phyloP scores from a whole-genome alignment of 2,329 filamentous ascomycete species.

The Plenodomus tracheiphilus region DNA sequence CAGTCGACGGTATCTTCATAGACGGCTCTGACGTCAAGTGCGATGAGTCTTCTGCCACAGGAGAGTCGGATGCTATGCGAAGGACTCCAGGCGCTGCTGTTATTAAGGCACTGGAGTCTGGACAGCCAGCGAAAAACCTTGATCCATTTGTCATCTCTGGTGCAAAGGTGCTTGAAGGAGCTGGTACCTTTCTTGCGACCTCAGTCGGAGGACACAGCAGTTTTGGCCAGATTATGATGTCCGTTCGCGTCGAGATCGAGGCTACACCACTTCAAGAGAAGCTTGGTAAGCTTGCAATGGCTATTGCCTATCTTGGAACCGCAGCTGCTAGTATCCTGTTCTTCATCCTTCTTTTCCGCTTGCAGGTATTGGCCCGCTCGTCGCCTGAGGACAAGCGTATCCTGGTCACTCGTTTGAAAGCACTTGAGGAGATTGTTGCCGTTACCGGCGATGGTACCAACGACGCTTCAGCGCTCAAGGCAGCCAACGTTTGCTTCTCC shows the following conservation, averaged over 20 bases:
- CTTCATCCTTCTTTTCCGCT: conserved; percentile 51
- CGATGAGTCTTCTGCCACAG: conserved; percentile 73
- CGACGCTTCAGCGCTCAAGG: conserved; percentile 94
- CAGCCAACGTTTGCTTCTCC: conserved; percentile 94
- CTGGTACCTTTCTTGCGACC: conserved; percentile 58
- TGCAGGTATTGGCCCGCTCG: conserved; percentile 92
- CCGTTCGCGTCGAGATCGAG: conserved; percentile 57
- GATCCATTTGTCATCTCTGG: conserved; percentile 68
- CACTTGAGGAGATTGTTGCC: conserved; percentile 86
- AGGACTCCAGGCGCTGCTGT: conserved; percentile 65
- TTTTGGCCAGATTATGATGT: conserved; percentile 61
- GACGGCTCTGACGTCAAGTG: conserved; percentile 67
- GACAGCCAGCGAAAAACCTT: conserved; percentile 54
- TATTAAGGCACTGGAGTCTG: conserved; percentile 58
- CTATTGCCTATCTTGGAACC: conserved; percentile 56
- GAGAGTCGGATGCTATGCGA: conserved; percentile 71
- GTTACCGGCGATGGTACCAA: conserved; percentile 99
- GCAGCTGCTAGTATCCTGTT: conserved; percentile 44
- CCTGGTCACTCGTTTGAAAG: conserved; percentile 90
- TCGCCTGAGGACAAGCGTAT: conserved; percentile 94
- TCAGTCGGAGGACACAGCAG: conserved; percentile 60
- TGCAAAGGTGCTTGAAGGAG: conserved; percentile 58
- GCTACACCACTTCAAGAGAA: conserved; percentile 60
- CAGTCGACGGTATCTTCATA: conserved; percentile 71
- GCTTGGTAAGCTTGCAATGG: conserved; percentile 55